A percentile compares a stretch with the other conserved stretches of the same genome.
phyloP scores from a whole-genome alignment of 352 stramenopile species.

The Phytophthora foliorum region DNA sequence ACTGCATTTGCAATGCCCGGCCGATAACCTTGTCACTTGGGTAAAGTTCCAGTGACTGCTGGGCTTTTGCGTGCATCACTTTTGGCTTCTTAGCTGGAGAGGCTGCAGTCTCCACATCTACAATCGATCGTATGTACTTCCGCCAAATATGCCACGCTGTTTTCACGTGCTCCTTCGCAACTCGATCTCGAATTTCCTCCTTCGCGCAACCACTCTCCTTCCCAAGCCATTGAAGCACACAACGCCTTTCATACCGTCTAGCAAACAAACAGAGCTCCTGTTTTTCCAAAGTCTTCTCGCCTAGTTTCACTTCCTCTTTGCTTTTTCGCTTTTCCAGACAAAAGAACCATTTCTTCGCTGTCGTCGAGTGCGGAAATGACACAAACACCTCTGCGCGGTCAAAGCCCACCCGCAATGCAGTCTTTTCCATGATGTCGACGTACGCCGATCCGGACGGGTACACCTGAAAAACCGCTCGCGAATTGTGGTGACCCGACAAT shows the following conservation, averaged over 20 bases:
- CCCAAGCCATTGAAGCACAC: conserved; percentile 66
- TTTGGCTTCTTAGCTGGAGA: conserved; percentile 11
- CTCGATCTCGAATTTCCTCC: conserved; percentile 48
- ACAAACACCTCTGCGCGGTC: conserved; percentile 67
- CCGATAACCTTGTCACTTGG: conserved; percentile 74
- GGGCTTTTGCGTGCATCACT: conserved; percentile 54
- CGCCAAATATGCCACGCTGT: conserved; percentile 78
- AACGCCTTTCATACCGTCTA: conserved; percentile 62
- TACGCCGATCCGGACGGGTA: conserved; percentile 66
- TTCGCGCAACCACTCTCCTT: conserved; percentile 17
- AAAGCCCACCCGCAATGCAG: conserved; percentile 57
- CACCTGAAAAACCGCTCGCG: conserved; percentile 71
- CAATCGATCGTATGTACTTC: conserved; percentile 59
- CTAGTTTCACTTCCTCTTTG: neutral
- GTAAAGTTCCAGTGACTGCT: conserved; percentile 66
- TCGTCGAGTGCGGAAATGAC: conserved; percentile 72
- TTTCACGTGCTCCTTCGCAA: conserved; percentile 74
- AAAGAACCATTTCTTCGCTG: conserved; percentile 86
- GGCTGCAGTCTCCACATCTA: conserved; percentile 26
- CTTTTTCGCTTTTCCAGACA: conserved; percentile 40
- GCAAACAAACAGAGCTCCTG: conserved; percentile 65
- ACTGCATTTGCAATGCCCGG: conserved; percentile 48
- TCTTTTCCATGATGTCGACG: conserved; percentile 69
- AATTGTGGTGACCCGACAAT: conserved; percentile 28
- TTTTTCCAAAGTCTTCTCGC: conserved; percentile 9